Evolutionary conservation across 2,329 filamentous ascomycete species (phyloP).

Genomic region (Didymellaceae sp.): DNA sequence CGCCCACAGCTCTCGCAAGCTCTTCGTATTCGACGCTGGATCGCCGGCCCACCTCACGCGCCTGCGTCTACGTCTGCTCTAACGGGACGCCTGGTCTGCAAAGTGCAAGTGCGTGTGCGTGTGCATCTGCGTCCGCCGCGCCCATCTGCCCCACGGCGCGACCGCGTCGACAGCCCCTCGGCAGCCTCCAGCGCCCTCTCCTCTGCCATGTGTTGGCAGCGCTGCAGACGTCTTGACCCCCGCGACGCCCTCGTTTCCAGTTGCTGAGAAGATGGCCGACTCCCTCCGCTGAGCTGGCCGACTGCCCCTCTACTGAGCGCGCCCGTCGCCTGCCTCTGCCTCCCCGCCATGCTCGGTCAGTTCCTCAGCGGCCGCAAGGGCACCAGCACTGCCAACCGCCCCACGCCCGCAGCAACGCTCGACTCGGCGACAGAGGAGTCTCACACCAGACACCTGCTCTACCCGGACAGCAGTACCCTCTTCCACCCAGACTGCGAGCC

Average conservation of each 20-base stretch:
- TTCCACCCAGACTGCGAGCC: conserved; percentile 47
- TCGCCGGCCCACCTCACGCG: not conserved
- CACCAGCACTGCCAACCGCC: conserved; percentile 20
- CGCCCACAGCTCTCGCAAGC: not conserved
- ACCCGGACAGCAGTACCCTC: conserved; percentile 47
- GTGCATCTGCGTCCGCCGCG: too few relatives aligned
- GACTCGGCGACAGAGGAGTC: conserved; percentile 50
- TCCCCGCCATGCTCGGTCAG: conserved; percentile 50
- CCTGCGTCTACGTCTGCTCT: not conserved
- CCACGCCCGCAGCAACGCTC: conserved; percentile 34
- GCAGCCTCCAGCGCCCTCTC: not conserved
- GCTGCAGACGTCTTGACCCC: not conserved
- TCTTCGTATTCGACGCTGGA: too few relatives aligned
- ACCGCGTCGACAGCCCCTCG: not conserved
- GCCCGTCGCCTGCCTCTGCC: not conserved
- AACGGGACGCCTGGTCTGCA: not conserved
- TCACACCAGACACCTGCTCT: conserved; percentile 51
- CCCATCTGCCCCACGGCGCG: not conserved
- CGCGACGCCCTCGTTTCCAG: conserved; percentile 4
- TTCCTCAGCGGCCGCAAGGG: conserved; percentile 45
- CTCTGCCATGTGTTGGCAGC: conserved; percentile 9
- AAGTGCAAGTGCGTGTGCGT: not conserved
- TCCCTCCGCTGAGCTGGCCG: not conserved
- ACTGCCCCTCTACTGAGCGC: not conserved
- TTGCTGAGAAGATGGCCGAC: conserved; percentile 22